phyloP scores from a whole-genome alignment of 768 basidiomycete genomes.

The Cyclocybe aegerita region DNA sequence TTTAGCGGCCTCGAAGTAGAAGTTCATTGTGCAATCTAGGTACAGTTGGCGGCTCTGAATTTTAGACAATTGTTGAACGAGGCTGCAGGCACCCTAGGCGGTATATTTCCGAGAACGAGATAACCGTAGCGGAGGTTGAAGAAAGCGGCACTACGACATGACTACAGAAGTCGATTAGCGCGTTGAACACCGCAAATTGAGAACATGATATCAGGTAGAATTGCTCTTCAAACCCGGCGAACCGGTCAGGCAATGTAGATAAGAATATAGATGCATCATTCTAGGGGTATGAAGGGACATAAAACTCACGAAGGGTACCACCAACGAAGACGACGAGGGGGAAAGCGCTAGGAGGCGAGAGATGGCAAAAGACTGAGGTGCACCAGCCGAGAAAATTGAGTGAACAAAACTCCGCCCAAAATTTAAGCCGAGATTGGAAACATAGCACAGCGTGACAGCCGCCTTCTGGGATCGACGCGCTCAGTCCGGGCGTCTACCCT shows the following conservation, averaged over 20 bases:
- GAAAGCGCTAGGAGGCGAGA: background rate
- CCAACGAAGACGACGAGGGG: background rate
- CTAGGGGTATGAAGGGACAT: slow-evolving; percentile 5
- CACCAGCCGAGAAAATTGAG: background rate
- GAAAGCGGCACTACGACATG: slow-evolving; percentile 8
- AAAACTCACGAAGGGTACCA: slow-evolving; percentile 16
- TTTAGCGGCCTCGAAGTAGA: slow-evolving; percentile 89
- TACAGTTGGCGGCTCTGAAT: slow-evolving; percentile 17
- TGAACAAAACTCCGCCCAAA: slow-evolving; percentile 34
- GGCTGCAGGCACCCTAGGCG: background rate
- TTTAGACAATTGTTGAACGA: background rate
- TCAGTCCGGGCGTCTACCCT: background rate
- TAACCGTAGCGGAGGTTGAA: slow-evolving; percentile 2
- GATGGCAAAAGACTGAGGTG: background rate
- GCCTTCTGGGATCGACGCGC: too few relatives aligned
- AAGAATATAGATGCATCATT: slow-evolving; percentile 63
- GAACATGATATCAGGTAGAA: slow-evolving; percentile 26
- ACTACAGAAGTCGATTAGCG: slow-evolving; percentile 10
- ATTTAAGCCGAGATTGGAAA: slow-evolving; percentile 11
- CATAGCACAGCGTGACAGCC: slow-evolving; percentile 7
- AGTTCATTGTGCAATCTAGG: slow-evolving; percentile 72
- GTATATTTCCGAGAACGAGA: slow-evolving; percentile 4
- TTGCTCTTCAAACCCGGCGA: slow-evolving; percentile 50
- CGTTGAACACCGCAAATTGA: slow-evolving; percentile 5
- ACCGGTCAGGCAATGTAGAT: slow-evolving; percentile 92